Percentiles rank a stretch among this genome's conserved stretches.
Conservation (phyloP, 1,284 basidiomycete species). For the Trichosporon sp. region DNA sequence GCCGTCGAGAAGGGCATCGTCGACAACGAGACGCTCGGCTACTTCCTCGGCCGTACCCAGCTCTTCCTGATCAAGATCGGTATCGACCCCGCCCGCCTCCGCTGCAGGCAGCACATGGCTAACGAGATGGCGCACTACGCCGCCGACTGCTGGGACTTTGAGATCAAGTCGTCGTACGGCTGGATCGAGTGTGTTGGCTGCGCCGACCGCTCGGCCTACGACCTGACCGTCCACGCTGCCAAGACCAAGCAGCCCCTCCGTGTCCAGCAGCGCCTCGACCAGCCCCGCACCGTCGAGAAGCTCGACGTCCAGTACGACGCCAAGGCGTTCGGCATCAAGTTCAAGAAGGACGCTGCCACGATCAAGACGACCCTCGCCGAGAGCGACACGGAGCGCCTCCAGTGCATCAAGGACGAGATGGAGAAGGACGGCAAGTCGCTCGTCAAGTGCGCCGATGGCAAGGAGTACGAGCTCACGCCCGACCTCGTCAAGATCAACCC, state of each 20-base stretch:
- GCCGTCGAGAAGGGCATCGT: slow-evolving; percentile 79
- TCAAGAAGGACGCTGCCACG: slow-evolving; percentile 73
- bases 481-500: slow-evolving; percentile 74
- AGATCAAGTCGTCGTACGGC: slow-evolving; percentile 88
- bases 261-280: slow-evolving; percentile 76
- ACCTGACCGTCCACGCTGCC: slow-evolving; percentile 59
- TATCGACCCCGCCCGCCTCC: slow-evolving; percentile 74
- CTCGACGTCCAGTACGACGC: slow-evolving; percentile 75
- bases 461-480: slow-evolving; percentile 65
- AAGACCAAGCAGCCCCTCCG: slow-evolving; percentile 62
- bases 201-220: slow-evolving; percentile 95
- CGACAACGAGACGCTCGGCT: slow-evolving; percentile 95
- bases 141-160: slow-evolving; percentile 98
- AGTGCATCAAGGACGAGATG: slow-evolving; percentile 67
- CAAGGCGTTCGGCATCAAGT: slow-evolving; percentile 83
- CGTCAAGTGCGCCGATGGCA: slow-evolving; percentile 56
- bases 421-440: slow-evolving; percentile 41
- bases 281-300: slow-evolving; percentile 70
- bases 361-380: slow-evolving; percentile 66
- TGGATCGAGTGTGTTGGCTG: slow-evolving; percentile 99
- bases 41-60: slow-evolving; percentile 91
- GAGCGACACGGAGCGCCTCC: slow-evolving; percentile 64
- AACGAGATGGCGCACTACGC: slow-evolving; percentile 99
- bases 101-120: slow-evolving; percentile 95
- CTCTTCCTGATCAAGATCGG: slow-evolving; percentile 90